Conservation (phyloP, 257 asterid species). For the Linaria vulgaris region DNA sequence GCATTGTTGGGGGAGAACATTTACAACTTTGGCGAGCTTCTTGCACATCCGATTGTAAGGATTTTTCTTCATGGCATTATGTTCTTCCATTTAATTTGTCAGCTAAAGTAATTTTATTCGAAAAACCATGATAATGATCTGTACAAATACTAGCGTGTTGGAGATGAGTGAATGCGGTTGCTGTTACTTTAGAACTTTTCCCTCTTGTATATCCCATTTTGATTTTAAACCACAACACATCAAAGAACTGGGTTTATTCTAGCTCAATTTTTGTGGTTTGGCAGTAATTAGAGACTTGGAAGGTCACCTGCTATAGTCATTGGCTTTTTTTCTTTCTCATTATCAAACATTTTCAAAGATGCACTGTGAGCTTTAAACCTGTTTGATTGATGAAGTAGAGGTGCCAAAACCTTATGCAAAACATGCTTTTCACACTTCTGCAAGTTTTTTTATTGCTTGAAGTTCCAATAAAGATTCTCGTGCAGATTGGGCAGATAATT, state of each 20-base stretch:
- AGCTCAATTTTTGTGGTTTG: no score
- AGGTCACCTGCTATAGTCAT: not conserved
- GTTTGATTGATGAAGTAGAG: not conserved
- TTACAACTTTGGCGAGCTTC: constrained; percentile 94
- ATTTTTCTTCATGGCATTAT: not conserved
- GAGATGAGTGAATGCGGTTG: not conserved
- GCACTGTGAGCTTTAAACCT: no score
- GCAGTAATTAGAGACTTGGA: no score
- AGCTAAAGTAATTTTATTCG: not conserved
- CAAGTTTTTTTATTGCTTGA: no score
- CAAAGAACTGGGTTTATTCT: no score
- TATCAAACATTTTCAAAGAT: not conserved
- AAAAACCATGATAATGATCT: not conserved
- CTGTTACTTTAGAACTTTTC: not conserved
- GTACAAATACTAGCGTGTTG: not conserved
- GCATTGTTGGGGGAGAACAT: constrained; percentile 94
- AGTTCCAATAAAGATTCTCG: no score
- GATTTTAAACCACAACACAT: no score
- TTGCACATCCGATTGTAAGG: constrained; percentile 96
- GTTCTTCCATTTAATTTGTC: constrained; percentile 9
- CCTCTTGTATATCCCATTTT: no score
- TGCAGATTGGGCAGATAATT: no score
- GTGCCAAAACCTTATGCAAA: not conserved
- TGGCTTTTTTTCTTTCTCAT: not conserved
- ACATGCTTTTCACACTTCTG: no score